Evolutionary conservation across 352 stramenopile genomes (phyloP).

Genomic region (Phytopythium ostracodes): DNA sequence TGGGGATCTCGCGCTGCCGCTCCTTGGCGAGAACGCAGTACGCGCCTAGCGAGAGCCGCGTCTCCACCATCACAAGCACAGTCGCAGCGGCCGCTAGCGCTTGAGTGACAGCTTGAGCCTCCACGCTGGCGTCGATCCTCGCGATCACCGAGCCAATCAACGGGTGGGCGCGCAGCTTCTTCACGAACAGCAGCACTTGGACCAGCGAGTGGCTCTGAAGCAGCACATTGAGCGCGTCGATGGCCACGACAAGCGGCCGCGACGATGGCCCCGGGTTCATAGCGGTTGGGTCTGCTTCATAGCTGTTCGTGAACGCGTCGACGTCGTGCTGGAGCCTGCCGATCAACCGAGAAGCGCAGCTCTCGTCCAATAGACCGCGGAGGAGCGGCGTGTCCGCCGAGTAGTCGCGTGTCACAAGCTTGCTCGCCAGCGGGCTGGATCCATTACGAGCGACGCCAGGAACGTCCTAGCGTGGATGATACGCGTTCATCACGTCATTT

Average conservation of each 20-base stretch:
- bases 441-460: background rate
- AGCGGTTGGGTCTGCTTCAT: background rate
- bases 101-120: conserved; percentile 13
- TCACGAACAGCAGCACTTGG: conserved; percentile 40
- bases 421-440: conserved; percentile 8
- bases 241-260: conserved; percentile 44
- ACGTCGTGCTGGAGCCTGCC: conserved; percentile 28
- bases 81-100: conserved; percentile 41
- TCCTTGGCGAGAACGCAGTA: conserved; percentile 64
- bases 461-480: too few species aligned
- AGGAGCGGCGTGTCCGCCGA: conserved; percentile 26
- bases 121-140: conserved; percentile 38
- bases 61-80: conserved; percentile 53
- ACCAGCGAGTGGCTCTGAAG: conserved; percentile 44
- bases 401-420: conserved; percentile 44
- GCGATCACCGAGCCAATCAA: conserved; percentile 41
- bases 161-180: conserved; percentile 21
- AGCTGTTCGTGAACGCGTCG: conserved; percentile 14
- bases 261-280: conserved; percentile 4
- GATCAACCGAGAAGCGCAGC: conserved; percentile 13
- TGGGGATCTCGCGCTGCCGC: conserved; percentile 52
- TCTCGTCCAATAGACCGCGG: conserved; percentile 7
- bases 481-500: too few species aligned
- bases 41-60: conserved; percentile 35
- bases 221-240: conserved; percentile 67